Evolutionary conservation across 129 eudicot species (phyloP).

Genomic region (Pulicaria dysenterica): DNA sequence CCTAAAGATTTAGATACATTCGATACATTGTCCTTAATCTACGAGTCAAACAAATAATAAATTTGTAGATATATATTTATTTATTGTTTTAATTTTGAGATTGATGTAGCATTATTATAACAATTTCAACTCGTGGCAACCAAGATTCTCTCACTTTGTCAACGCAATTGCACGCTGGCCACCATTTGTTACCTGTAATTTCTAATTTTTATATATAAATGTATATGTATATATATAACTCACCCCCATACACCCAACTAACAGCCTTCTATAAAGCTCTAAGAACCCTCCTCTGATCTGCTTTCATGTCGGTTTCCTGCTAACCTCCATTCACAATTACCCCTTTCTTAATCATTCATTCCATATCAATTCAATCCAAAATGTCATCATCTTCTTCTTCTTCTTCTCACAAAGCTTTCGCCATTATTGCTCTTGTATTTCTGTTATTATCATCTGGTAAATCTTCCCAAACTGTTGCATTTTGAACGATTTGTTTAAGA

Average conservation of each 20-base stretch:
- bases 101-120: slow-evolving; percentile 25
- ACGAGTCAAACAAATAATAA: too few relatives aligned
- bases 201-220: too few relatives aligned
- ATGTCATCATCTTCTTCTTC: slow-evolving; percentile 14
- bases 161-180: slow-evolving; percentile 38
- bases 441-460: slow-evolving; percentile 39
- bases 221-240: too few relatives aligned
- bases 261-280: background rate
- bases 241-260: slow-evolving; percentile 12
- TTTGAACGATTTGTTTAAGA: background rate
- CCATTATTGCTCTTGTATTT: slow-evolving; percentile 31
- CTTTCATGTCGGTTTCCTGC: too few relatives aligned
- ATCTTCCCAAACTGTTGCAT: background rate
- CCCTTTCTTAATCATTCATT: too few relatives aligned
- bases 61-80: slow-evolving; percentile 6
- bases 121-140: slow-evolving; percentile 19
- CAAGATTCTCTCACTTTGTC: slow-evolving; percentile 41
- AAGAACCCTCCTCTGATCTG: background rate
- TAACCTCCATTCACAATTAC: too few relatives aligned
- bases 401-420: slow-evolving; percentile 16
- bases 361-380: background rate
- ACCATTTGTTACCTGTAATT: slow-evolving; percentile 13
- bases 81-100: slow-evolving; percentile 20
- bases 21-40: too few relatives aligned
- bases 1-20: too few relatives aligned